phyloP scores from a whole-genome alignment of 495 filamentous ascomycete genomes.

The Penicillium riverlandense region DNA sequence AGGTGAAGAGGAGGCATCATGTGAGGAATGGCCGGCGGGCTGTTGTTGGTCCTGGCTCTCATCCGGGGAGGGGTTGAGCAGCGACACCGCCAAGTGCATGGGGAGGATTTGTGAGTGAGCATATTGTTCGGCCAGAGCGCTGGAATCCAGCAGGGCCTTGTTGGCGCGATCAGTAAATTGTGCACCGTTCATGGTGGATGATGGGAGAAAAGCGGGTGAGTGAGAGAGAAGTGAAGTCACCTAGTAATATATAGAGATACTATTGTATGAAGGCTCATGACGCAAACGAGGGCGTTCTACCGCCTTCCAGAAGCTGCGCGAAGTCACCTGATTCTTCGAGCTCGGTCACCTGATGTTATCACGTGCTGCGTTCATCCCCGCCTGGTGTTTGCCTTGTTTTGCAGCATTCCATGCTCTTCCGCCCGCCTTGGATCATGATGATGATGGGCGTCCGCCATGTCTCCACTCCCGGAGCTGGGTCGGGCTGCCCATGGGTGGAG shows the following conservation, averaged over 20 bases:
- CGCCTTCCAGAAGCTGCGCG: slow-evolving; percentile 35
- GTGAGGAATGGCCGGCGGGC: slow-evolving; percentile 51
- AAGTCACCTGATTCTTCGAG: not conserved
- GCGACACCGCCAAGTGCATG: slow-evolving; percentile 78
- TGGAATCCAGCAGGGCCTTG: slow-evolving; percentile 79
- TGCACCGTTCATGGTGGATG: slow-evolving; percentile 35
- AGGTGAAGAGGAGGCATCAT: slow-evolving; percentile 49
- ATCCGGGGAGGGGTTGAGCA: slow-evolving; percentile 78
- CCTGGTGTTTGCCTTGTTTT: too few relatives aligned
- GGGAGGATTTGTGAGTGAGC: slow-evolving; percentile 84
- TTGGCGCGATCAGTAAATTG: slow-evolving; percentile 90
- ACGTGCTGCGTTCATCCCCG: not conserved
- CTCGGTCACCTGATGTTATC: not conserved
- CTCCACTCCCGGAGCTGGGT: too few relatives aligned
- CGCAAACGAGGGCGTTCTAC: slow-evolving; percentile 29
- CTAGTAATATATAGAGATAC: too few relatives aligned
- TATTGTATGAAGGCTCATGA: slow-evolving; percentile 22
- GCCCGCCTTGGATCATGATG: too few relatives aligned
- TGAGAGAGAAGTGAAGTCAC: slow-evolving; percentile 4
- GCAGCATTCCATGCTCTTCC: too few relatives aligned
- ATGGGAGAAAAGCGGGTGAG: not conserved
- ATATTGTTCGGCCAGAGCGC: slow-evolving; percentile 75
- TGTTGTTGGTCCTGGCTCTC: slow-evolving; percentile 64
- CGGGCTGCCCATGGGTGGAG: too few relatives aligned
- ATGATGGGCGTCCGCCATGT: not conserved